Percentiles rank a stretch among this genome's conserved stretches.
Evolutionary conservation across 2,329 filamentous ascomycete species (phyloP).

Genomic region (Penicillium janthinellum): DNA sequence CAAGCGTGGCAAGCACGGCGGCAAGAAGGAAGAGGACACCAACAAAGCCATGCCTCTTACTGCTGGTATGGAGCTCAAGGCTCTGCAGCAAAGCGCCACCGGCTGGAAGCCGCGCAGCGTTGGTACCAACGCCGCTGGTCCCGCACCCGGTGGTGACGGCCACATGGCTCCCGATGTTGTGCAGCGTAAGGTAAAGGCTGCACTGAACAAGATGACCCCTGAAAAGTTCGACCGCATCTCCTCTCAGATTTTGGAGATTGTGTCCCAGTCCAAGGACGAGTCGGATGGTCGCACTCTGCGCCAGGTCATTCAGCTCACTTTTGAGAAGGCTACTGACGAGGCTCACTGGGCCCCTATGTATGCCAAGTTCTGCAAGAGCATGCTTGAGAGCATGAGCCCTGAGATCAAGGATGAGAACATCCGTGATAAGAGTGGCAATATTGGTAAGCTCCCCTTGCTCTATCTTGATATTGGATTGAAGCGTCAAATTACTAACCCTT

Average conservation of each 20-base stretch:
- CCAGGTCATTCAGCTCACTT: conserved; percentile 97
- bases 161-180: conserved; percentile 88
- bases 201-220: conserved; percentile 99
- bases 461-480: neutral
- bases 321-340: conserved; percentile 98
- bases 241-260: conserved; percentile 88
- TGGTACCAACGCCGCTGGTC: conserved; percentile 49
- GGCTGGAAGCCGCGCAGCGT: conserved; percentile 91
- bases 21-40: conserved; percentile 66
- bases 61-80: conserved; percentile 76
- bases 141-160: conserved; percentile 53
- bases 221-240: conserved; percentile 98
- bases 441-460: conserved; percentile 47
- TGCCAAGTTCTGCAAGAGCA: conserved; percentile 95
- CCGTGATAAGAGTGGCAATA: conserved; percentile 81
- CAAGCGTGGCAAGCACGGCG: conserved; percentile 45
- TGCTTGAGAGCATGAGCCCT: conserved; percentile 91
- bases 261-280: conserved; percentile 93
- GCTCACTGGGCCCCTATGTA: conserved; percentile 99
- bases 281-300: conserved; percentile 89
- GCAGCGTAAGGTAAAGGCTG: conserved; percentile 97
- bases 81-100: conserved; percentile 68
- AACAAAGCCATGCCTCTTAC: conserved; percentile 93
- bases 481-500: neutral
- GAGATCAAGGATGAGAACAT: conserved; percentile 96